Evolutionary conservation across 768 basidiomycete species (phyloP).

Genomic region (Hericium erinaceus): DNA sequence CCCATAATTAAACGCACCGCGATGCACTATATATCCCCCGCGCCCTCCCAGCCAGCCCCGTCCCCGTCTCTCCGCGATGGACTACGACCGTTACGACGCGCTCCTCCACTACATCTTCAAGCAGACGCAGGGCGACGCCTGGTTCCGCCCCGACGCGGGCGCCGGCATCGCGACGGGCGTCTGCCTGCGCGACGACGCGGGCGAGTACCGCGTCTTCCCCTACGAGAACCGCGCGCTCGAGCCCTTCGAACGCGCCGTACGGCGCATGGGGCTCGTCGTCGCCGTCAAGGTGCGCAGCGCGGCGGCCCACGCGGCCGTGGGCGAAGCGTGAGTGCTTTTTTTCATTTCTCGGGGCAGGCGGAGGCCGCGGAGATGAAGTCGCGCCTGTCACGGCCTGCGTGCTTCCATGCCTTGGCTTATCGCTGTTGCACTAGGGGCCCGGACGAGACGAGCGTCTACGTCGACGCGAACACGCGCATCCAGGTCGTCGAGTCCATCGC

Average conservation of each 20-base stretch:
- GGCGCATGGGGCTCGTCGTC: conserved; percentile 44
- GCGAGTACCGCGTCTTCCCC: conserved; percentile 46
- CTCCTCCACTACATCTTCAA: conserved; percentile 36
- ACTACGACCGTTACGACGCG: conserved; percentile 34
- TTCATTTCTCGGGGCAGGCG: background rate
- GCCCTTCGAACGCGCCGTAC: conserved; percentile 46
- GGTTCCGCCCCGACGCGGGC: conserved; percentile 44
- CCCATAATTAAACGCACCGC: no score
- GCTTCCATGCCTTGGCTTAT: background rate
- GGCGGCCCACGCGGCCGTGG: conserved; percentile 41
- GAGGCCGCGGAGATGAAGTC: background rate
- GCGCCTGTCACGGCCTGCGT: background rate
- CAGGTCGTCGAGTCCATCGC: conserved; percentile 77
- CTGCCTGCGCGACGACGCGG: conserved; percentile 38
- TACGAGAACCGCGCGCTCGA: conserved; percentile 43
- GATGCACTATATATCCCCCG: background rate
- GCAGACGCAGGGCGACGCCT: conserved; percentile 41
- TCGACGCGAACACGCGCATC: conserved; percentile 57
- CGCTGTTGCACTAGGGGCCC: conserved; percentile 15
- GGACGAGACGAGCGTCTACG: conserved; percentile 30
- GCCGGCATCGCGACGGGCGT: conserved; percentile 34
- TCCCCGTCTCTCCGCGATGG: conserved; percentile 17
- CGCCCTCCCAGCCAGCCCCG: background rate
- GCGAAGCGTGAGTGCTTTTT: conserved; percentile 29
- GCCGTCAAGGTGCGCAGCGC: conserved; percentile 44